Evolutionary conservation across 2,329 filamentous ascomycete species (phyloP).

Genomic region (Trichoderma sp.): DNA sequence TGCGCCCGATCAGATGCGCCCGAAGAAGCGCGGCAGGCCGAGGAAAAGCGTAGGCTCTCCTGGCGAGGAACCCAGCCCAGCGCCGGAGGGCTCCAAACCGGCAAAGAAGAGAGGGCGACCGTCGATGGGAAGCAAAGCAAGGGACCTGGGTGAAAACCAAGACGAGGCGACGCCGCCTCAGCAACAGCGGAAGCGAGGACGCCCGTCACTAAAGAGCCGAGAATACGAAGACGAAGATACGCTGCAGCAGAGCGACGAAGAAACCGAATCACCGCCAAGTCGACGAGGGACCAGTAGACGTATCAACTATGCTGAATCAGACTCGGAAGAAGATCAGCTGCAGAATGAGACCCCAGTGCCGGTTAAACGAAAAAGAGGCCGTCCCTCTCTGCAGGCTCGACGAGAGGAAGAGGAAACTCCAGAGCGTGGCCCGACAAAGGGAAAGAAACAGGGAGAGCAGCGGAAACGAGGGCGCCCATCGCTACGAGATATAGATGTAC

Average conservation of each 20-base stretch:
- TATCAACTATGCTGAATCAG: slow-evolving; percentile 31
- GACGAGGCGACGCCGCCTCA: slow-evolving; percentile 24
- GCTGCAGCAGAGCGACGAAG: slow-evolving; percentile 22
- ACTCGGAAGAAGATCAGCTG: slow-evolving; percentile 29
- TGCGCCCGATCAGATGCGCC: slow-evolving; percentile 35
- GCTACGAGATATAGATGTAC: slow-evolving; percentile 11
- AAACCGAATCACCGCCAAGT: slow-evolving; percentile 3
- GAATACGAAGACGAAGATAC: slow-evolving; percentile 21
- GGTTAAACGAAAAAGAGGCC: slow-evolving; percentile 29
- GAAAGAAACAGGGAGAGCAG: slow-evolving; percentile 9
- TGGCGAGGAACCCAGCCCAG: not conserved
- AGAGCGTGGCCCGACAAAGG: not conserved
- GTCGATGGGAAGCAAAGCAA: slow-evolving; percentile 29
- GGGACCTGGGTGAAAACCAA: not conserved
- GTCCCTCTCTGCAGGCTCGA: slow-evolving; percentile 32
- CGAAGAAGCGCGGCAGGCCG: slow-evolving; percentile 36
- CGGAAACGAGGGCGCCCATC: slow-evolving; percentile 36
- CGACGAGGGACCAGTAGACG: slow-evolving; percentile 28
- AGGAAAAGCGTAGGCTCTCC: slow-evolving; percentile 2
- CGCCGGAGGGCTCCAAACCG: not conserved
- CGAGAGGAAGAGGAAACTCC: not conserved
- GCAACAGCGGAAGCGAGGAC: slow-evolving; percentile 45
- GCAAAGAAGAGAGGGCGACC: slow-evolving; percentile 39
- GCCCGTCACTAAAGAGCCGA: slow-evolving; percentile 36
- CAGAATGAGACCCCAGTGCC: slow-evolving; percentile 31